Conservation (phyloP, 106 monocot species). For the Apostasia shenzhenica region DNA sequence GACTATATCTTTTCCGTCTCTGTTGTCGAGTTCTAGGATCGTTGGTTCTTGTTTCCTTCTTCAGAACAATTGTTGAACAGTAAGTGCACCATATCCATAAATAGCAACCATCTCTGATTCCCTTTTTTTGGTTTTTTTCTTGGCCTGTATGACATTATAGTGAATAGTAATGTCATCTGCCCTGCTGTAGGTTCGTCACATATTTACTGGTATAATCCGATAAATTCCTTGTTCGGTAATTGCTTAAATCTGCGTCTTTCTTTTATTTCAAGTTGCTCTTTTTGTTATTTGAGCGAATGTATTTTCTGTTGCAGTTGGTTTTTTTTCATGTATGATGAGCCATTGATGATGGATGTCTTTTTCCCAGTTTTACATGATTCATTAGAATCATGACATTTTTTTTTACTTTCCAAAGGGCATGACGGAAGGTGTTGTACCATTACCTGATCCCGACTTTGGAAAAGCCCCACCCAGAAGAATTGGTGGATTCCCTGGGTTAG, state of each 20-base stretch:
- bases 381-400: neutral
- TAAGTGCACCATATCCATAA: too few relatives aligned
- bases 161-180: too few relatives aligned
- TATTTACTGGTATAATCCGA: too few relatives aligned
- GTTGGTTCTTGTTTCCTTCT: too few relatives aligned
- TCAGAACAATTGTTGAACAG: too few relatives aligned
- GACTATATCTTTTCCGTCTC: too few relatives aligned
- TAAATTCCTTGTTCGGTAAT: too few relatives aligned
- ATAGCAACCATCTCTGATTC: too few relatives aligned
- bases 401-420: slow-evolving; percentile 13
- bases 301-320: neutral
- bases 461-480: slow-evolving; percentile 11
- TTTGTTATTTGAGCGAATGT: neutral
- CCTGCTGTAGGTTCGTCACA: too few relatives aligned
- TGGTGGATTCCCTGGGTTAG: slow-evolving; percentile 23
- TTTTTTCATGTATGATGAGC: neutral
- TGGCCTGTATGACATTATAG: too few relatives aligned
- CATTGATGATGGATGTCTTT: neutral
- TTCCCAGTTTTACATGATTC: neutral
- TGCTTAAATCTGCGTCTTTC: neutral
- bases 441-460: slow-evolving; percentile 17
- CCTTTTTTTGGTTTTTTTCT: too few relatives aligned
- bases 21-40: too few relatives aligned
- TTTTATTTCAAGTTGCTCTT: neutral
- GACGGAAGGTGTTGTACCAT: slow-evolving; percentile 14